Evolutionary conservation across 2,329 filamentous ascomycete genomes (phyloP).

Genomic region (Aureobasidium musti): DNA sequence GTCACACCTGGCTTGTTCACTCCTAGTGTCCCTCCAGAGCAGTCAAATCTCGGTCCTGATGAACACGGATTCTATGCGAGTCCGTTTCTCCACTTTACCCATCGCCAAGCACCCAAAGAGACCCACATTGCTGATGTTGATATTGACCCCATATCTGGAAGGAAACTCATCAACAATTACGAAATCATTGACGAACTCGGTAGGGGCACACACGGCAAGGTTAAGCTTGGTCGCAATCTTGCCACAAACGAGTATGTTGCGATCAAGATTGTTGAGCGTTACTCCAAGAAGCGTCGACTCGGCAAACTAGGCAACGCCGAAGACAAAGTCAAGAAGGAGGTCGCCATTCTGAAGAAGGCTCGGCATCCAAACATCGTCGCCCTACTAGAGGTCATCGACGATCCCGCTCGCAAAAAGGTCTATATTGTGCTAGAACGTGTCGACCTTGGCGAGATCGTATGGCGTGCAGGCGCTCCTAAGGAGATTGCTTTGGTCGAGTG

Average conservation of each 20-base stretch:
- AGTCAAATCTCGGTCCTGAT: slow-evolving; percentile 38
- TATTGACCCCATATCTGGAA: slow-evolving; percentile 81
- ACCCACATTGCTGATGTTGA: slow-evolving; percentile 92
- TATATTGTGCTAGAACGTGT: slow-evolving; percentile 98
- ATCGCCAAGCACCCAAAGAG: slow-evolving; percentile 54
- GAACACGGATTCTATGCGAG: slow-evolving; percentile 50
- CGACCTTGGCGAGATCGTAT: slow-evolving; percentile 88
- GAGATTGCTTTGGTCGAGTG: slow-evolving; percentile 84
- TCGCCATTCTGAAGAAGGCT: slow-evolving; percentile 97
- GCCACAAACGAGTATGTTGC: slow-evolving; percentile 77
- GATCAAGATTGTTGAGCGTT: slow-evolving; percentile 97
- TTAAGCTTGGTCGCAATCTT: slow-evolving; percentile 86
- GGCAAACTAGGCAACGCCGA: slow-evolving; percentile 70
- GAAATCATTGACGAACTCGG: slow-evolving; percentile 96
- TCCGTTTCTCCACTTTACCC: slow-evolving; percentile 54
- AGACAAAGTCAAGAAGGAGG: slow-evolving; percentile 90
- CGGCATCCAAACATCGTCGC: slow-evolving; percentile 96
- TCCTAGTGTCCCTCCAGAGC: slow-evolving; percentile 37
- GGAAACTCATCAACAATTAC: slow-evolving; percentile 97
- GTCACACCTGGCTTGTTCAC: slow-evolving; percentile 53
- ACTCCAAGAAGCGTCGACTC: slow-evolving; percentile 89
- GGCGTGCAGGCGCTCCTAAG: slow-evolving; percentile 84
- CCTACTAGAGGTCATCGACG: slow-evolving; percentile 94
- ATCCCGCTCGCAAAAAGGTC: slow-evolving; percentile 93
- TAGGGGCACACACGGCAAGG: slow-evolving; percentile 94